Percentiles rank a stretch among this genome's conserved stretches.
Evolutionary conservation across 106 monocot genomes (phyloP).

Genomic region (Dioscorea alata): DNA sequence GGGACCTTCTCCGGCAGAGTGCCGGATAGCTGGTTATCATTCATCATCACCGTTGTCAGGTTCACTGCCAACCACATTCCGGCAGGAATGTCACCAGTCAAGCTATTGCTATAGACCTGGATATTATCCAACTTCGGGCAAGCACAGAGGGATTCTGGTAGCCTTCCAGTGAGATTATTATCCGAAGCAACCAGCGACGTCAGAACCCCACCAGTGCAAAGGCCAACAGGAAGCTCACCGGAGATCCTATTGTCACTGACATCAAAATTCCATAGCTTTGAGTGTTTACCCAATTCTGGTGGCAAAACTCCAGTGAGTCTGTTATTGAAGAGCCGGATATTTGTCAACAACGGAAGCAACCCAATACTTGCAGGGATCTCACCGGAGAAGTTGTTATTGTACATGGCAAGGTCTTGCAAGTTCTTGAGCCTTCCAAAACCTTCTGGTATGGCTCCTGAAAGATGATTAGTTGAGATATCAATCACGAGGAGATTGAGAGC

Average conservation of each 20-base stretch:
- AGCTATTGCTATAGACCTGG: constrained; percentile 36
- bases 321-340: constrained; percentile 25
- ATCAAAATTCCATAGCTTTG: constrained; percentile 39
- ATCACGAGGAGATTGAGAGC: constrained; percentile 7
- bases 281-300: constrained; percentile 25
- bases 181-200: constrained; percentile 21
- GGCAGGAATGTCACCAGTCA: constrained; percentile 45
- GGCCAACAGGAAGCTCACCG: constrained; percentile 41
- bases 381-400: constrained; percentile 21
- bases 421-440: constrained; percentile 16
- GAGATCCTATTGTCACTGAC: constrained; percentile 38
- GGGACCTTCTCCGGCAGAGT: constrained; percentile 40
- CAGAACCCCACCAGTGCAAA: constrained; percentile 27
- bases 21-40: constrained; percentile 47
- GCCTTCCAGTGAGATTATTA: constrained; percentile 47
- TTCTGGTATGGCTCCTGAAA: constrained; percentile 22
- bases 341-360: constrained; percentile 1
- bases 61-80: constrained; percentile 42
- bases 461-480: constrained; percentile 24
- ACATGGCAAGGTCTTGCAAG: constrained; percentile 7
- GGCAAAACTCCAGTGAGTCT: constrained; percentile 22
- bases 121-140: constrained; percentile 30
- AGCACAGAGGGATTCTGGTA: constrained; percentile 39
- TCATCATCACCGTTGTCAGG: constrained; percentile 25
- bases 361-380: constrained; percentile 22